phyloP scores from a whole-genome alignment of 2,329 filamentous ascomycete genomes.

The Xylaria sp. region DNA sequence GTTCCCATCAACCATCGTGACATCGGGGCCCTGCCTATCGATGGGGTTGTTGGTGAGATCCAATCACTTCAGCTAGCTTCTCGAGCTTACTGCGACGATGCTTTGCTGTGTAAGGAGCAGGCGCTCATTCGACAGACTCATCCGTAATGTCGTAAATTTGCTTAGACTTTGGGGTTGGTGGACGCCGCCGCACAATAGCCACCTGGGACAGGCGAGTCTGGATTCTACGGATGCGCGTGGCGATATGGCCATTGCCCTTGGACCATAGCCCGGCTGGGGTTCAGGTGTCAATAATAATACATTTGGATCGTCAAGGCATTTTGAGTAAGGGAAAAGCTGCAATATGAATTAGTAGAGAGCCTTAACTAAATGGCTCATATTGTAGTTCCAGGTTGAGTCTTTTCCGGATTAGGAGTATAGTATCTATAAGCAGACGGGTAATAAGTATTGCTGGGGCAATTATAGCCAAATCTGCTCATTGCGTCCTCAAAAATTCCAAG shows the following conservation, averaged over 20 bases:
- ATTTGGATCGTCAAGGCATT: conserved; percentile 9
- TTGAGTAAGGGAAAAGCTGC: conserved; percentile 2
- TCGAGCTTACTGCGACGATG: conserved; percentile 25
- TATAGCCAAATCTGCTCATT: conserved; percentile 8
- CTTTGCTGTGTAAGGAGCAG: conserved; percentile 39
- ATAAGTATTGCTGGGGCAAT: conserved; percentile 10
- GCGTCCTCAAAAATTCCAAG: conserved; percentile 11
- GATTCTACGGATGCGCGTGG: conserved; percentile 23
- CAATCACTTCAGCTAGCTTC: conserved; percentile 31
- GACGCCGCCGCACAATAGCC: conserved; percentile 18
- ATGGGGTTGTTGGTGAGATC: conserved; percentile 27
- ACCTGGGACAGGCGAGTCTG: conserved; percentile 21
- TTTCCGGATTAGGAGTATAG: neutral
- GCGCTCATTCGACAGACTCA: conserved; percentile 24
- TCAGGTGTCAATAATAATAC: conserved; percentile 13
- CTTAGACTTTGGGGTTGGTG: conserved; percentile 16
- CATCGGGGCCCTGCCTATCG: conserved; percentile 24
- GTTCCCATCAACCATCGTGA: conserved; percentile 29
- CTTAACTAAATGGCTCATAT: conserved; percentile 10
- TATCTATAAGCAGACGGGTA: neutral
- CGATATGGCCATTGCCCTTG: neutral
- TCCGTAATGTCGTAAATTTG: conserved; percentile 4
- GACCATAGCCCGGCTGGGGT: neutral
- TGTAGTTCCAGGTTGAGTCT: neutral
- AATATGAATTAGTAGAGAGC: conserved; percentile 5